Evolutionary conservation across 2,329 filamentous ascomycete species (phyloP).

Genomic region (Penicillium sp.): DNA sequence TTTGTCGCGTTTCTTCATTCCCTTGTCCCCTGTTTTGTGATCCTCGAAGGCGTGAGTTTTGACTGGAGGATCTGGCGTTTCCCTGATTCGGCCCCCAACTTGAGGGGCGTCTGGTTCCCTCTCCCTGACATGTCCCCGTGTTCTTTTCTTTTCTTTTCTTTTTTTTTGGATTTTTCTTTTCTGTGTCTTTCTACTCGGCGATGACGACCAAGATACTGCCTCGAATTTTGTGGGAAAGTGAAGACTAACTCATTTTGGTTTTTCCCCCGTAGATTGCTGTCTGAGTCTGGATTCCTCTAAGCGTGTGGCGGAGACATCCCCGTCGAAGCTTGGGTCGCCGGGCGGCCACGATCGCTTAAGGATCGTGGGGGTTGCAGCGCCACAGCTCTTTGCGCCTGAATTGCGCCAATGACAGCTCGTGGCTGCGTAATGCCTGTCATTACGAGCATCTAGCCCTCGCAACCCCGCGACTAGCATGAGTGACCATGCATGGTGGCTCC

Average conservation of each 20-base stretch:
- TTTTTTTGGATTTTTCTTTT: background rate
- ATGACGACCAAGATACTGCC: constrained; percentile 15
- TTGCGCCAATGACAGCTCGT: constrained; percentile 12
- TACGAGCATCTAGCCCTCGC: constrained; percentile 5
- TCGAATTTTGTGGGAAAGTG: constrained; percentile 16
- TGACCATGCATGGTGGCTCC: background rate
- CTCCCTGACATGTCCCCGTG: background rate
- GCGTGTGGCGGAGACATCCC: constrained; percentile 15
- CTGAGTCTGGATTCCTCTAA: constrained; percentile 46
- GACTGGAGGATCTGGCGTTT: too few relatives aligned
- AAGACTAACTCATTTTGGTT: constrained; percentile 30
- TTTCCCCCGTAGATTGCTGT: constrained; percentile 39
- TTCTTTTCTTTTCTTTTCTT: constrained; percentile 12
- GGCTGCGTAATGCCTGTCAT: constrained; percentile 3
- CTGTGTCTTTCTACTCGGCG: constrained; percentile 19
- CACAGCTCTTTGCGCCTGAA: constrained; percentile 7
- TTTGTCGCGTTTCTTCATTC: background rate
- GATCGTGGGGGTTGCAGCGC: constrained; percentile 8
- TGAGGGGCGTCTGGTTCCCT: too few relatives aligned
- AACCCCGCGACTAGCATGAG: constrained; percentile 5
- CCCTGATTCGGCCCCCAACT: too few relatives aligned
- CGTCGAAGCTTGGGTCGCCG: constrained; percentile 17
- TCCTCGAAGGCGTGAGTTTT: too few relatives aligned
- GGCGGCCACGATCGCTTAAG: constrained; percentile 12
- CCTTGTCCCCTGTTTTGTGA: too few relatives aligned